phyloP scores from a whole-genome alignment of 2,329 filamentous ascomycete genomes.

The Myriosclerotinia curreyana region DNA sequence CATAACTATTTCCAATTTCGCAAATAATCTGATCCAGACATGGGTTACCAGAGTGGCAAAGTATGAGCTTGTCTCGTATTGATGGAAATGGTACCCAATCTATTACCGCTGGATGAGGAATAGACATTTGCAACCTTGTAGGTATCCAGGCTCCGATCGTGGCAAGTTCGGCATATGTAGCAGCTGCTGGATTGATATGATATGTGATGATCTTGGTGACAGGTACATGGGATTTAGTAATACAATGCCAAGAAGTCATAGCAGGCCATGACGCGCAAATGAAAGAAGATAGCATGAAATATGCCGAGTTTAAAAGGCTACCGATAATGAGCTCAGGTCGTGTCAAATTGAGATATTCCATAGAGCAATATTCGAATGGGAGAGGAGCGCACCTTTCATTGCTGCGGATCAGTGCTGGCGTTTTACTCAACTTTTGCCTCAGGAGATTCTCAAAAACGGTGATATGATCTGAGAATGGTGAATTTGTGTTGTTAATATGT shows the following conservation, averaged over 20 bases:
- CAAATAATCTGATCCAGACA: constrained; percentile 18
- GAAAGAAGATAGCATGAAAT: constrained; percentile 20
- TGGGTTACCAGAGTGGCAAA: constrained; percentile 16
- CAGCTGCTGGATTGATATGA: constrained; percentile 15
- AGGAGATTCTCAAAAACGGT: constrained; percentile 7
- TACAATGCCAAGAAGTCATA: constrained; percentile 13
- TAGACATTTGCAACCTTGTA: constrained; percentile 11
- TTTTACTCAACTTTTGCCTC: constrained; percentile 6
- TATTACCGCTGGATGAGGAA: constrained; percentile 12
- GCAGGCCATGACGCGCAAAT: constrained; percentile 14
- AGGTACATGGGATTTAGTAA: constrained; percentile 16
- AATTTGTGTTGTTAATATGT: constrained; percentile 11
- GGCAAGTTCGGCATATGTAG: constrained; percentile 12
- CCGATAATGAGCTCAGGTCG: constrained; percentile 5
- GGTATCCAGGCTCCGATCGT: constrained; percentile 4
- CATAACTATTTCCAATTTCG: constrained; percentile 18
- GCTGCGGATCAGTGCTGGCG: neutral
- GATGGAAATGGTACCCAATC: constrained; percentile 17
- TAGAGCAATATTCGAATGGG: neutral
- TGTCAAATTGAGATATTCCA: neutral
- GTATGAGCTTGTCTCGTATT: constrained; percentile 13
- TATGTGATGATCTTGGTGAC: constrained; percentile 5
- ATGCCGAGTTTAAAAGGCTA: constrained; percentile 9
- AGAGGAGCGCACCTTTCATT: constrained; percentile 18
- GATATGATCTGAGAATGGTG: constrained; percentile 17